These are phyloP conservation scores for Alternaria sp. DNA, from an alignment of 2,329 filamentous ascomycete genomes.

Conservation along the genomic window DNA sequence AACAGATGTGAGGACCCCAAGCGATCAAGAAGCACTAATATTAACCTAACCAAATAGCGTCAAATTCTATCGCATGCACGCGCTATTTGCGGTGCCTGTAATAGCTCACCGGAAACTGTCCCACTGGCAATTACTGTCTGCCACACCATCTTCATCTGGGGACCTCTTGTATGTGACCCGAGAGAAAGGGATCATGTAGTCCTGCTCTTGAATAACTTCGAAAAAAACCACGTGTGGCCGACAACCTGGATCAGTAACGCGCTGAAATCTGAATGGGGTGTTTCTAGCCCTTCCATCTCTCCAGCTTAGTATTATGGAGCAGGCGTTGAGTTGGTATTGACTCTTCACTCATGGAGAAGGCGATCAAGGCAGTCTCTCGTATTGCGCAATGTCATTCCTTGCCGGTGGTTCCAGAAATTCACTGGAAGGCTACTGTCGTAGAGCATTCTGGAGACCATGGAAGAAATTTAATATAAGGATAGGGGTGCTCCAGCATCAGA, in stretches of 20 bases:
- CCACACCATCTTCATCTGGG: slow-evolving; percentile 43
- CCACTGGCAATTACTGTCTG: slow-evolving; percentile 36
- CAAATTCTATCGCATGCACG: slow-evolving; percentile 39
- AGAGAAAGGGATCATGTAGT: slow-evolving; percentile 36
- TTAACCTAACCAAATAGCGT: slow-evolving; percentile 22
- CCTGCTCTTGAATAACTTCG: slow-evolving; percentile 34
- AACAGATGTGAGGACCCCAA: slow-evolving; percentile 29
- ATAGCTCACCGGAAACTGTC: slow-evolving; percentile 37
- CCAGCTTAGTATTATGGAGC: not conserved
- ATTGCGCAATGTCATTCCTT: not conserved
- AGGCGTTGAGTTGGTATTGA: not conserved
- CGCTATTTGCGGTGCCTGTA: slow-evolving; percentile 39
- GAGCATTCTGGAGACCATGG: not conserved
- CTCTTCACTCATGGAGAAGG: not conserved
- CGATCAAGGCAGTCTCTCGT: not conserved
- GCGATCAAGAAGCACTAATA: not conserved
- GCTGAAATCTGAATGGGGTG: slow-evolving; percentile 40
- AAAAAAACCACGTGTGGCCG: slow-evolving; percentile 40
- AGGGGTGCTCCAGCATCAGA: not conserved
- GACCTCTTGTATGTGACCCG: slow-evolving; percentile 31
- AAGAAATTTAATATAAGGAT: not conserved
- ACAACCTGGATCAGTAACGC: slow-evolving; percentile 44
- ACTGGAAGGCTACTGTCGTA: not conserved
- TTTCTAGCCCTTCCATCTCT: slow-evolving; percentile 4
- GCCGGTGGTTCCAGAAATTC: not conserved